Percentiles rank a stretch among this genome's conserved stretches.
Conservation (phyloP, 139 green algal genomes). For the Asterochloris sp. region DNA sequence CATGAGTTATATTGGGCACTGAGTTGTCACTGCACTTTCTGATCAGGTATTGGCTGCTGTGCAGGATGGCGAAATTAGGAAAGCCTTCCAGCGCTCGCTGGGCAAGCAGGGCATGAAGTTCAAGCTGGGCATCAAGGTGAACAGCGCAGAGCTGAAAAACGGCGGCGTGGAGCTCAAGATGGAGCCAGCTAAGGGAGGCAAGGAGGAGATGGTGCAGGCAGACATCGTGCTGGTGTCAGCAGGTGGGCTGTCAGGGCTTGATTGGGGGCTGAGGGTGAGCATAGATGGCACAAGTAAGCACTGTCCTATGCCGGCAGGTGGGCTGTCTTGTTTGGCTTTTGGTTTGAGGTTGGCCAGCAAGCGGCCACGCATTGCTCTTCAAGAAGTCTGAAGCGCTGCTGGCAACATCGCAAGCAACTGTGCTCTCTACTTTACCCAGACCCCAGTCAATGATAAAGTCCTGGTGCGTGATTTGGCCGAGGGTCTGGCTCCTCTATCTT, state of each 20-base stretch:
- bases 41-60: neutral
- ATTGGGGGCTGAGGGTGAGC: too few relatives aligned
- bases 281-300: too few relatives aligned
- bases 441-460: too few relatives aligned
- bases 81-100: conserved; percentile 84
- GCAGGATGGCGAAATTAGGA: conserved; percentile 84
- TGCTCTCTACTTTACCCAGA: too few relatives aligned
- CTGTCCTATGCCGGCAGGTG: conserved; percentile 87
- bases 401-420: too few relatives aligned
- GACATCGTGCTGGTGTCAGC: conserved; percentile 94
- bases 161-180: conserved; percentile 63
- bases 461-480: too few relatives aligned
- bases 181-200: conserved; percentile 51
- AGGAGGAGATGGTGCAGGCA: conserved; percentile 63
- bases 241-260: conserved; percentile 30
- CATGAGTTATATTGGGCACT: too few relatives aligned
- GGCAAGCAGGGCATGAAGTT: conserved; percentile 98
- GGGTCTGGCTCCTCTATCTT: too few relatives aligned
- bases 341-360: too few relatives aligned
- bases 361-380: too few relatives aligned
- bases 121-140: conserved; percentile 90
- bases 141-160: conserved; percentile 48
- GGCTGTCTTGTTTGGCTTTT: neutral
- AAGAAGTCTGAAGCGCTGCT: too few relatives aligned
- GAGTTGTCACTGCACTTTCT: neutral